phyloP scores from a whole-genome alignment of 306 rosid genomes.

The Dalbergia cultrata region DNA sequence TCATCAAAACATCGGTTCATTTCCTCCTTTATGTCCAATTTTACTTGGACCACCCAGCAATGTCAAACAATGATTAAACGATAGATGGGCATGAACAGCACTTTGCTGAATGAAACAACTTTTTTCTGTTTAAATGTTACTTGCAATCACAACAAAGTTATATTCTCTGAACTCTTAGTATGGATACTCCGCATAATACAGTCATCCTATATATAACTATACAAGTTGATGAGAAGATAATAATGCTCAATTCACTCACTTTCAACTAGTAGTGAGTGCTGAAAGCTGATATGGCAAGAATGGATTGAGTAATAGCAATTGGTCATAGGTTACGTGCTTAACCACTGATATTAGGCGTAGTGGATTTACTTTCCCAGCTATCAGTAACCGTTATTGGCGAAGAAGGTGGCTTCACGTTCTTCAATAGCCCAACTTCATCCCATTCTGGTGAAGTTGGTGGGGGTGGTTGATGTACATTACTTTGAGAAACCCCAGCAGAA shows the following conservation, averaged over 20 bases:
- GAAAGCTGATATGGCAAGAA: background rate
- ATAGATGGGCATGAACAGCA: background rate
- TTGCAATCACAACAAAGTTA: background rate
- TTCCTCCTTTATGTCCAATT: too few relatives aligned
- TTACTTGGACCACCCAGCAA: too few relatives aligned
- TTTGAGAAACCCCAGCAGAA: background rate
- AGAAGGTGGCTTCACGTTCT: constrained; percentile 38
- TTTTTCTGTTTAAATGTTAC: too few relatives aligned
- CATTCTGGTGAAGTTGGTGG: constrained; percentile 49
- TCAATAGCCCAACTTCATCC: constrained; percentile 51
- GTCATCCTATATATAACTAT: background rate
- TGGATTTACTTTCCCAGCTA: constrained; percentile 59
- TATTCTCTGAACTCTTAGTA: constrained; percentile 16
- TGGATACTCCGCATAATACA: background rate
- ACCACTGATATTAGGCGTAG: constrained; percentile 53
- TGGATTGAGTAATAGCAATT: background rate
- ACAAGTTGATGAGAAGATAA: constrained; percentile 28
- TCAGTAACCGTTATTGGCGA: constrained; percentile 59
- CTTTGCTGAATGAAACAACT: background rate
- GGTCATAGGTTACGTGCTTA: constrained; percentile 13
- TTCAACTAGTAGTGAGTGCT: constrained; percentile 18
- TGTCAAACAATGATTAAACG: too few relatives aligned
- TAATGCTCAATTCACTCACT: constrained; percentile 7
- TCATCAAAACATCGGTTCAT: too few relatives aligned
- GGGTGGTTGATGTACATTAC: background rate